Percentiles rank a stretch among this genome's conserved stretches.
These are phyloP conservation scores for Trichoderma parareesei DNA, from an alignment of 495 filamentous ascomycete genomes.

Conservation along the genomic window DNA sequence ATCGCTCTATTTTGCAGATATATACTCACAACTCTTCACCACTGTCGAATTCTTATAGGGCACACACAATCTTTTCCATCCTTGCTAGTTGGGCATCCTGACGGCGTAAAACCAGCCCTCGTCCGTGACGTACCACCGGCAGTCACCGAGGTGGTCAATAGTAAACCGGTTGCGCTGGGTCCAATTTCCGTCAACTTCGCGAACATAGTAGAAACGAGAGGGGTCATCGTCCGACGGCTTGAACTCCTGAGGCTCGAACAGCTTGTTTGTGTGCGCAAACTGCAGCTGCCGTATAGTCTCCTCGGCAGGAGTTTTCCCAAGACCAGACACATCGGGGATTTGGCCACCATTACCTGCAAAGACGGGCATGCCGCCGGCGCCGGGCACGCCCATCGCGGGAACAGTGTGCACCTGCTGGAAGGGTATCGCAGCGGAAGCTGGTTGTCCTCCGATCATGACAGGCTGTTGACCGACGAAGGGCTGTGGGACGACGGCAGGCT, in stretches of 20 bases:
- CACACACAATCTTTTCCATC: not conserved
- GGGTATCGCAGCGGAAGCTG: slow-evolving; percentile 8
- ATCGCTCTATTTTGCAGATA: not conserved
- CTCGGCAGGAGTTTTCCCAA: slow-evolving; percentile 33
- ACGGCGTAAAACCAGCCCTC: slow-evolving; percentile 44
- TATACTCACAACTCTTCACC: not conserved
- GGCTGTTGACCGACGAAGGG: slow-evolving; percentile 19
- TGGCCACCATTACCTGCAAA: slow-evolving; percentile 16
- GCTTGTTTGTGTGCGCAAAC: slow-evolving; percentile 31
- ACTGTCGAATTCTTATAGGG: not conserved
- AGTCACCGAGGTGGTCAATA: slow-evolving; percentile 41
- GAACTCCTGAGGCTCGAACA: slow-evolving; percentile 42
- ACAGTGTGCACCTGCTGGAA: not conserved
- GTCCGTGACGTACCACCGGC: slow-evolving; percentile 39
- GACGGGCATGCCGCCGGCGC: slow-evolving; percentile 9
- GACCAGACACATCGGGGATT: slow-evolving; percentile 26
- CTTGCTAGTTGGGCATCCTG: slow-evolving; percentile 23
- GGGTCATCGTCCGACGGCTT: slow-evolving; percentile 43
- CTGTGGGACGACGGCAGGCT: slow-evolving; percentile 10
- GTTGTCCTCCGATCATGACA: slow-evolving; percentile 15
- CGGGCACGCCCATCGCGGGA: slow-evolving; percentile 6
- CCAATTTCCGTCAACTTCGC: slow-evolving; percentile 41
- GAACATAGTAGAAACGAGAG: slow-evolving; percentile 42
- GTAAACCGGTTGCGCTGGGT: slow-evolving; percentile 37
- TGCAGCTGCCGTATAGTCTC: slow-evolving; percentile 29